These are phyloP conservation scores for Boletus huronensis DNA, from an alignment of 768 basidiomycete genomes.

Conservation along the genomic window DNA sequence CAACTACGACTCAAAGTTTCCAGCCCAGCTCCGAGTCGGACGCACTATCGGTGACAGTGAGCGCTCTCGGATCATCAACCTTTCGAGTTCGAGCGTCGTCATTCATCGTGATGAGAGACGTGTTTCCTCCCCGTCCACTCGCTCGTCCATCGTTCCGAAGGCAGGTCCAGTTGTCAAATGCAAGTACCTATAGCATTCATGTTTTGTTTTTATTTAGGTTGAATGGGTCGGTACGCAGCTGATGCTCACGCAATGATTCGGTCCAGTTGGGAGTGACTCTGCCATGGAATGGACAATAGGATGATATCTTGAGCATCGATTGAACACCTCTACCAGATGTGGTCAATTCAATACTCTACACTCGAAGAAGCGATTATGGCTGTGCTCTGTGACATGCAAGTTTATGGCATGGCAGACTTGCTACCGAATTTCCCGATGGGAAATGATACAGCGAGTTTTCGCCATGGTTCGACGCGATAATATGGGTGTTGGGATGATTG, in stretches of 20 bases:
- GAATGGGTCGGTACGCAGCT: neutral
- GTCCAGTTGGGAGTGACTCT: neutral
- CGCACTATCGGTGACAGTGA: neutral
- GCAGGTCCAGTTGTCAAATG: neutral
- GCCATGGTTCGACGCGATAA: neutral
- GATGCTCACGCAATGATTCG: neutral
- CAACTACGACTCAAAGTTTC: no score
- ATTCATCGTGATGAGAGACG: no score
- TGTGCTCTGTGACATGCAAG: no score
- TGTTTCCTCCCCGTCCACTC: neutral
- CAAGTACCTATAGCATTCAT: neutral
- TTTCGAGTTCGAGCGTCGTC: neutral
- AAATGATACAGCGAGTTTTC: neutral
- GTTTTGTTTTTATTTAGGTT: neutral
- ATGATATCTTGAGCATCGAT: neutral
- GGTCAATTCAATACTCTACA: no score
- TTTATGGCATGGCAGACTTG: neutral
- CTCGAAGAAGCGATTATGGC: no score
- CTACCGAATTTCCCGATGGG: neutral
- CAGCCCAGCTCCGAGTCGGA: neutral
- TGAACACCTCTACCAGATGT: no score
- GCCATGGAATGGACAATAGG: neutral
- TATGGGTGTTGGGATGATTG: neutral
- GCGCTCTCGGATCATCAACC: neutral
- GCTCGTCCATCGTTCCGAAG: neutral